Evolutionary conservation across 495 filamentous ascomycete species (phyloP).

Genomic region (Parathielavia hyrcaniae): DNA sequence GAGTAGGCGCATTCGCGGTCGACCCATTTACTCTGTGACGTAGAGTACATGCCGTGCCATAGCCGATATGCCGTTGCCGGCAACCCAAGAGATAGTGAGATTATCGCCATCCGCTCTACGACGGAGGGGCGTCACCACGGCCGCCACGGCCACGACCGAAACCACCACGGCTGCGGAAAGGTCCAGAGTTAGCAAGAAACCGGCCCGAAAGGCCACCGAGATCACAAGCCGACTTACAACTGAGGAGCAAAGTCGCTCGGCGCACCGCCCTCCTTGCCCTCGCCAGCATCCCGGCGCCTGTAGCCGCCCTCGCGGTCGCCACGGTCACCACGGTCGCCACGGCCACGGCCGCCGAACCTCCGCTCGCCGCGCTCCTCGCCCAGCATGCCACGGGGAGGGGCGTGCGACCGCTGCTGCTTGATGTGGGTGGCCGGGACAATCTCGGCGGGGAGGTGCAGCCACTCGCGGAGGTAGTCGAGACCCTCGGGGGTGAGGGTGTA

Average conservation of each 20-base stretch:
- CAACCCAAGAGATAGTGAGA: constrained; percentile 35
- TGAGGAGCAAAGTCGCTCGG: constrained; percentile 90
- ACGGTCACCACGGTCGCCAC: constrained; percentile 60
- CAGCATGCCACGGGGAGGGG: constrained; percentile 97
- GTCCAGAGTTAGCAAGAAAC: constrained; percentile 27
- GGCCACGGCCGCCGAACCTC: constrained; percentile 56
- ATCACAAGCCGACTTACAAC: constrained; percentile 54
- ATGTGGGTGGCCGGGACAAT: constrained; percentile 99
- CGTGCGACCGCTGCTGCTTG: constrained; percentile 99
- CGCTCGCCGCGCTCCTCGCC: constrained; percentile 80
- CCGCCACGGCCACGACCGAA: constrained; percentile 84
- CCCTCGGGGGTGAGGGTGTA: constrained; percentile 99
- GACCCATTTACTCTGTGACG: constrained; percentile 33
- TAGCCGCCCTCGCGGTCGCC: constrained; percentile 90
- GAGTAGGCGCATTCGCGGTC: constrained; percentile 31
- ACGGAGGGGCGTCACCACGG: constrained; percentile 65
- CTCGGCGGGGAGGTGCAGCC: constrained; percentile 99
- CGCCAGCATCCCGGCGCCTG: constrained; percentile 77
- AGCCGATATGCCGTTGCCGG: constrained; percentile 34
- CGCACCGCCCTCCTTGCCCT: constrained; percentile 91
- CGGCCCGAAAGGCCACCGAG: background rate
- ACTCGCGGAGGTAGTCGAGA: constrained; percentile 99
- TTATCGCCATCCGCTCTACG: constrained; percentile 40
- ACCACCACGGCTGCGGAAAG: constrained; percentile 65
- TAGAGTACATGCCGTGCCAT: constrained; percentile 49